Conservation (phyloP, 208 protist species). For the Porcisia hertigi region DNA sequence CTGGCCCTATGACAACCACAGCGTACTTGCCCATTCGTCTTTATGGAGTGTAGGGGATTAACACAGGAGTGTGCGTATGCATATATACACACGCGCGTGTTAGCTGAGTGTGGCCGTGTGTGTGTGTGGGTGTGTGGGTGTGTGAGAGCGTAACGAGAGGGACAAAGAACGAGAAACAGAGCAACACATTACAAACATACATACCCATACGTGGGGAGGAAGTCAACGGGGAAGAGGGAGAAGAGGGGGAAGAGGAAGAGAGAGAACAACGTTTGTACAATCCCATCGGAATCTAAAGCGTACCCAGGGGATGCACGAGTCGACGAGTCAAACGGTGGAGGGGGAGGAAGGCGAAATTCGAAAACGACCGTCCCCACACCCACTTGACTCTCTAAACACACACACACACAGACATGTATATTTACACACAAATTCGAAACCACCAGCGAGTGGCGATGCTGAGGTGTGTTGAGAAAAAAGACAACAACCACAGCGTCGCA, state of each 20-base stretch:
- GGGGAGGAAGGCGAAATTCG: background rate
- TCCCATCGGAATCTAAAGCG: no score
- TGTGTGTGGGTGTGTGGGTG: constrained; percentile 4
- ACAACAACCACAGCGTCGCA: background rate
- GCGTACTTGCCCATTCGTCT: constrained; percentile 88
- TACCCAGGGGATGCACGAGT: background rate
- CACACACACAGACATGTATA: no score
- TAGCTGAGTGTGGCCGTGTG: no score
- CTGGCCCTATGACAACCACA: constrained; percentile 90
- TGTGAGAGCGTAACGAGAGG: background rate
- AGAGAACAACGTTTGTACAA: background rate
- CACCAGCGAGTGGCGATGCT: no score
- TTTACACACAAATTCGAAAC: no score
- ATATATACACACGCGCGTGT: no score
- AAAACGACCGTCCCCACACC: background rate
- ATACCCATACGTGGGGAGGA: background rate
- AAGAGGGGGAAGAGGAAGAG: background rate
- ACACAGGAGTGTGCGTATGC: background rate
- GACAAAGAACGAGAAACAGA: background rate
- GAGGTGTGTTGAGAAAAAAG: no score
- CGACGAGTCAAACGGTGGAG: background rate
- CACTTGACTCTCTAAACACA: background rate
- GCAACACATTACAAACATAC: background rate
- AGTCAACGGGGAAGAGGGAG: background rate
- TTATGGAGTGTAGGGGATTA: background rate